These are phyloP conservation scores for Rubus parviflorus DNA, from an alignment of 306 rosid genomes.

Conservation along the genomic window DNA sequence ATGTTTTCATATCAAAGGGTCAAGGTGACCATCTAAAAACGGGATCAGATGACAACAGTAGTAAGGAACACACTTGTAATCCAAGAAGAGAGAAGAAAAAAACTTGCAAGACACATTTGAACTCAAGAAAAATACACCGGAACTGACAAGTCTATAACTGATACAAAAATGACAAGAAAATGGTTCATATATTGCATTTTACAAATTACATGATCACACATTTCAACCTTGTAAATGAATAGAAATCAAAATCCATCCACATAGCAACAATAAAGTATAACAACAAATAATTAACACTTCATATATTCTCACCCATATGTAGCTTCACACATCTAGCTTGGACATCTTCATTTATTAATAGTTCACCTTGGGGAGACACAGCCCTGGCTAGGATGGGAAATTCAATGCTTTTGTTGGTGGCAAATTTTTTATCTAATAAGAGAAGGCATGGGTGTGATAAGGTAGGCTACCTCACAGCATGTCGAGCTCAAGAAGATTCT, in stretches of 20 bases:
- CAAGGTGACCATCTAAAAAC: too few relatives aligned
- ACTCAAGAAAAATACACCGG: background rate
- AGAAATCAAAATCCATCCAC: constrained; percentile 24
- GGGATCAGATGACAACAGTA: too few relatives aligned
- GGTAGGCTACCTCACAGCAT: constrained; percentile 32
- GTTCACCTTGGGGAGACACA: constrained; percentile 31
- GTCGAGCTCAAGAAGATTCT: constrained; percentile 54
- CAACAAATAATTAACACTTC: constrained; percentile 11
- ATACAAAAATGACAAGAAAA: constrained; percentile 14
- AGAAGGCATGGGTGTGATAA: background rate
- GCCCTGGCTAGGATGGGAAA: constrained; percentile 26
- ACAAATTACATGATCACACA: constrained; percentile 24
- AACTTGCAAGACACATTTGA: background rate
- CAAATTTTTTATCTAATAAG: background rate
- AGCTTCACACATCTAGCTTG: constrained; percentile 25
- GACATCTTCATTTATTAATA: constrained; percentile 44
- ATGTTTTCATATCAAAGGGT: too few relatives aligned
- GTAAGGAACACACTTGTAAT: too few relatives aligned
- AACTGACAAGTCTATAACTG: constrained; percentile 18
- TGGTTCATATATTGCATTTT: constrained; percentile 14
- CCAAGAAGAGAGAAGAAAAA: too few relatives aligned
- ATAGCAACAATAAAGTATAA: constrained; percentile 10
- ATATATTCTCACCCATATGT: constrained; percentile 17
- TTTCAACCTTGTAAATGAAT: constrained; percentile 15
- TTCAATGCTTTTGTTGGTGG: background rate